Conservation (phyloP, 169 alveolate genomes). For the Plasmodium adleri region DNA sequence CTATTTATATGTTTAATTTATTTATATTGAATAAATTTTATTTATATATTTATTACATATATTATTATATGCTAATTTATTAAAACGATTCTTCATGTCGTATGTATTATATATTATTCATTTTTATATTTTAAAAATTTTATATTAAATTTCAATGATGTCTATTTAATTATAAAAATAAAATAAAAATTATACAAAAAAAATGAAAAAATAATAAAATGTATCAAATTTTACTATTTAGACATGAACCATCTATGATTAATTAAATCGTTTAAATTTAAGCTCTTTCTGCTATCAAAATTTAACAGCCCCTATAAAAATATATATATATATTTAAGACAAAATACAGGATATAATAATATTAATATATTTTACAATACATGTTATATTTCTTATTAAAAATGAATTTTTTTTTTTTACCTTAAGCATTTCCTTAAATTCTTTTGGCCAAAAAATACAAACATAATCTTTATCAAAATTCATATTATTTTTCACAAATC, state of each 20-base stretch:
- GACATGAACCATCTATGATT: conserved; percentile 50
- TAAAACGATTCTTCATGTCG: too few species aligned
- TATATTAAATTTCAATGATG: too few species aligned
- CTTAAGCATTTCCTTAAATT: conserved; percentile 37
- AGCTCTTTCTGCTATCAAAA: conserved; percentile 20
- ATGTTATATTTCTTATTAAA: not conserved
- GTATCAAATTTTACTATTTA: not conserved
- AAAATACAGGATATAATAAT: not conserved
- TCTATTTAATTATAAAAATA: too few species aligned
- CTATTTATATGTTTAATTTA: too few species aligned
- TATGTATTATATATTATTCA: too few species aligned
- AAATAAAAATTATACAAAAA: too few species aligned
- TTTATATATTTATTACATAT: too few species aligned
- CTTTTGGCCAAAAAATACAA: conserved; percentile 41
- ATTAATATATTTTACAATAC: not conserved
- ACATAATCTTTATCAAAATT: conserved; percentile 40
- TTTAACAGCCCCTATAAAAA: conserved; percentile 26
- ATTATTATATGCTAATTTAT: too few species aligned
- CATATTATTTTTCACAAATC: conserved; percentile 47
- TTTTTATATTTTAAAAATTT: too few species aligned
- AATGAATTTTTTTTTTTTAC: not conserved
- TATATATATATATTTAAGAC: too few species aligned
- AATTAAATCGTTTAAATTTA: conserved; percentile 41
- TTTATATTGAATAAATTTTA: too few species aligned
- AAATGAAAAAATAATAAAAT: too few species aligned